Percentiles rank a stretch among this genome's conserved stretches.
Conservation (phyloP, 768 basidiomycete species). For the Kwoniella dendrophila region DNA sequence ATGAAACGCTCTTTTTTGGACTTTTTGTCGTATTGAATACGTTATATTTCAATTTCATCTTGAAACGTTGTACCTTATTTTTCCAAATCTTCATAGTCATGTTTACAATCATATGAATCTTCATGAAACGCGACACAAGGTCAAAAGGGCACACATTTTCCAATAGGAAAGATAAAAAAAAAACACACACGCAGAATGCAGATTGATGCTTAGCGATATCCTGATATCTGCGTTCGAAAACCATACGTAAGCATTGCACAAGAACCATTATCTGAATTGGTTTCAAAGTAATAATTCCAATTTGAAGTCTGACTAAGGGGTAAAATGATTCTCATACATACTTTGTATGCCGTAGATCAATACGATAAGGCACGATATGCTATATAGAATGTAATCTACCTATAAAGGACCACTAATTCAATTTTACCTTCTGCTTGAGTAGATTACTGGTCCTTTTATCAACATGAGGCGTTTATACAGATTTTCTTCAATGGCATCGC, state of each 20-base stretch:
- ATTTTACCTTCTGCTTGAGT: neutral
- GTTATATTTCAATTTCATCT: neutral
- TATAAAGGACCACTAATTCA: neutral
- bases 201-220: too few relatives aligned
- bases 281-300: neutral
- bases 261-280: neutral
- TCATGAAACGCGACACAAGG: too few relatives aligned
- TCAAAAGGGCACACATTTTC: too few relatives aligned
- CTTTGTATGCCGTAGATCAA: too few relatives aligned
- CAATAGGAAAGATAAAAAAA: too few relatives aligned
- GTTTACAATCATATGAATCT: too few relatives aligned
- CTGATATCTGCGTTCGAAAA: neutral
- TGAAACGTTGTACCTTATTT: neutral
- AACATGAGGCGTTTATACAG: conserved; percentile 1
- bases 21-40: neutral
- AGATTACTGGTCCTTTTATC: neutral
- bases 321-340: too few relatives aligned
- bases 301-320: neutral
- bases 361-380: too few relatives aligned
- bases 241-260: neutral
- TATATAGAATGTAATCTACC: too few relatives aligned
- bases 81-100: too few relatives aligned
- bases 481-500: neutral
- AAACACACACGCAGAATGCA: too few relatives aligned
- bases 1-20: neutral